Evolutionary conservation across 495 filamentous ascomycete genomes (phyloP), one percentile per base, ranked within the genome.

Genomic region (Cercophora newfieldiana): DNA sequence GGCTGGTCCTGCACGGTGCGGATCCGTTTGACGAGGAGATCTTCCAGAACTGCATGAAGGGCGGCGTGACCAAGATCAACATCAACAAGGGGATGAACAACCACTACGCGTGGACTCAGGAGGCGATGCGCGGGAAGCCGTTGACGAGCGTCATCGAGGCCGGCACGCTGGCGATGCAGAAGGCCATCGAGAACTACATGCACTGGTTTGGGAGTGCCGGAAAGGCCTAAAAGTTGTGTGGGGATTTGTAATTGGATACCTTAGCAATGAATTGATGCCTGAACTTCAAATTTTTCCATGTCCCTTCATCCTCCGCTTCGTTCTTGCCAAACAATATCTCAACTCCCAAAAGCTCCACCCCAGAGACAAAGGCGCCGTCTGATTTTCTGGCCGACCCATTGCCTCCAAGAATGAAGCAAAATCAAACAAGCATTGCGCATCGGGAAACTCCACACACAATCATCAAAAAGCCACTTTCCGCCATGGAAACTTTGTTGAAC

Each of bases 61-160:
- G 80, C 59, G 91, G 91, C 1, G 88, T 94, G 60, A 85, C 85
- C 48, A 92, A 94, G 80, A 80, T 91, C 66, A 95, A 95, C 79
- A 89, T 94, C 65, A 94, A 95, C 74, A 90, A 92, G 78, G 86
- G 90, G 53, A 83, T 95, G 82, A 92, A 93, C 75, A 84, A 86
- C 70, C 84, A 85, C 73, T 93, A 89, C 73, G 82, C 85, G 49
- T 75, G 81, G 66, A 85, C 89, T 49, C 85, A 87, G 82, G 77
- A 82, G 67, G 88, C 91, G 80, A 88, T 87, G 81, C 82, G 82
- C 10, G 88, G 86, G 0, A 88, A 89, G 79, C 85, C 87, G 7
- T 74, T 93, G 74, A 94, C 89, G 47, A 81, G 82, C 37, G 75
- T 93, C 59, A 86, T 93, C 64, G 91, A 92, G 79, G 86, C 88